Base-by-base conservation (phyloP, 2,329 filamentous ascomycete species). In the Pseudocercospora crystallina region DNA sequence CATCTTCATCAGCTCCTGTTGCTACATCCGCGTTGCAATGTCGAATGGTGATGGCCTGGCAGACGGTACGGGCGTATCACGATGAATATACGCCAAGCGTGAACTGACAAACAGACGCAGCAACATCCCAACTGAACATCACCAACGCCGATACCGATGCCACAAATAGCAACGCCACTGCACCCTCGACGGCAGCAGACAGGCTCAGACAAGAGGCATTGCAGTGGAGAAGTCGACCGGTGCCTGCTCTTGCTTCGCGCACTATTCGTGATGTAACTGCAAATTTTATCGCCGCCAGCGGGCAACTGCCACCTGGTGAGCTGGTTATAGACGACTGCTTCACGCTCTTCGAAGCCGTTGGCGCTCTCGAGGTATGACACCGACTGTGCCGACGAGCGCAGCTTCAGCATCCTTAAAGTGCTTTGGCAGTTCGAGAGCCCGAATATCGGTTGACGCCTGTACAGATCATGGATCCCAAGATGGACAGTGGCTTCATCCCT, bases 401-500 rank as follows among this genome's bases (percentile, higher is more conserved):
- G 11, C 12, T 26, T 26, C 20, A 26, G 20, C 20, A 26, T 26
- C 36, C 12, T 15, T 11, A 38, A 38, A n/a, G n/a, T n/a, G 20
- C 20, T 7, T 26, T 26, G 20, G 20, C 20, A 26, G 9, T 20
- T 51, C 26, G 9, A 34, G 35, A 17, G 35, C n/a, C 2, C 15
- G n/a, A 35, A 32, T 29, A 13, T 29, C 35, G 10, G 5, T 44
- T 58, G 34, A 57, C 13, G 31, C 31, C 12, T 40, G n/a, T 10
- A 45, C 64, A 99, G 94, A 96, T 99, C 62, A 96, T 96, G 89
- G 94, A 99, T 66, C 85, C 89, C 1, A 99, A 97, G 73, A 99
- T 99, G 94, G 94, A 99, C 71, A 96, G 90, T 66, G 94, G 94
- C 26, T 90, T 86, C 59, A 76, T 95, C 5, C 79, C 83, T 14